Conservation (phyloP, 2,329 filamentous ascomycete species). For the Aureobasidium sp. region DNA sequence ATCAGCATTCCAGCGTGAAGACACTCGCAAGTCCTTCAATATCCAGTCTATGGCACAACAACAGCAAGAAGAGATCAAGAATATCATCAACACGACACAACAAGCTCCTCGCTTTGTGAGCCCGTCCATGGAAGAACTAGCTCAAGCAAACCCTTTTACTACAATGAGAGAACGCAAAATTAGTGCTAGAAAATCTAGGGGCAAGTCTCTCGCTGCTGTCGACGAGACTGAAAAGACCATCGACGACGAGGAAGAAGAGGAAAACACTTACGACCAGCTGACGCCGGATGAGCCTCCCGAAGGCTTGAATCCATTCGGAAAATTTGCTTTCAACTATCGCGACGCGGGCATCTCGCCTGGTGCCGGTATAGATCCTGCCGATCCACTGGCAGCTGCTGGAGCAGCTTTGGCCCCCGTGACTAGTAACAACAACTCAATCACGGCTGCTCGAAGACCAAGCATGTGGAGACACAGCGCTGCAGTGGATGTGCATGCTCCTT, state of each 20-base stretch:
- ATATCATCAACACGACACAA: conserved; percentile 16
- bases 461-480: not conserved
- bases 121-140: not conserved
- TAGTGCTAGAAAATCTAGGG: conserved; percentile 2
- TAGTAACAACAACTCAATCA: not conserved
- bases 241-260: not conserved
- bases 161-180: not conserved
- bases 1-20: conserved; percentile 9
- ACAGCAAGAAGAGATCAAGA: conserved; percentile 19
- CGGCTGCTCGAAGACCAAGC: not conserved
- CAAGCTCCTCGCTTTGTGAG: conserved; percentile 10
- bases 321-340: not conserved
- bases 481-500: not conserved
- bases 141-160: conserved; percentile 14
- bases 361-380: not conserved
- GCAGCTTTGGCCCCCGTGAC: not conserved
- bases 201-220: conserved; percentile 14
- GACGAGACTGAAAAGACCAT: not conserved
- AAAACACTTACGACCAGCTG: not conserved
- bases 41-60: conserved; percentile 13
- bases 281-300: not conserved
- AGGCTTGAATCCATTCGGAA: not conserved
- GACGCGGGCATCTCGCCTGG: conserved; percentile 11
- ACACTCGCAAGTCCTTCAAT: conserved; percentile 11
- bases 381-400: conserved; percentile 2